Base-by-base conservation (phyloP, 2,329 filamentous ascomycete genomes). In the Verruconis gallopava region DNA sequence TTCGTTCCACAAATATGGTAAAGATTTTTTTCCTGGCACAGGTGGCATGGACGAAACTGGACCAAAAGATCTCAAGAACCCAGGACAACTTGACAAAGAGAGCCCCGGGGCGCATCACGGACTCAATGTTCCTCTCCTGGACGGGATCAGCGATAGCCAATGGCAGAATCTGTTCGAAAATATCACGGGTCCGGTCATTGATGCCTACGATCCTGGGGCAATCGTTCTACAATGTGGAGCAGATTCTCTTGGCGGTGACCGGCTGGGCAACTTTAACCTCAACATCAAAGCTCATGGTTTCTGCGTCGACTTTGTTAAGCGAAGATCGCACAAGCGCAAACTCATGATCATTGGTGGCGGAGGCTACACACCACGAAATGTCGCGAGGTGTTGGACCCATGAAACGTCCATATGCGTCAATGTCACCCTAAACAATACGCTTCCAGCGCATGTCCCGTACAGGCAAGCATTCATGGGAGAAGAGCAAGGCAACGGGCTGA, bases 211-310 rank as follows among this genome's bases (percentile, higher is more conserved):
- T n/a, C 91, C 91, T 1, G 77, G 77, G 40, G 89, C 85, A 35
- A 93, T 98, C 53, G 89, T 93, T 4, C 71, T 98, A 2, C 91
- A 98, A 62, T 96, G 91, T 56, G 91, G 91, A 45, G 91, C 89
- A 35, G 91, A 98, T 67, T 93, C 84, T 32, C 73, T 98, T 1
- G 89, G 88, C 30, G 89, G 91, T 48, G 91, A 98, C 62, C 75
- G 91, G 17, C 75, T 98, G 0, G 91, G 91, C 38, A 81, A 86
- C 48, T 98, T 98, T 71, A 98, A 96, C 57, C 76, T 98, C 46
- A 93, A 94, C 59, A 91, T 98, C 46, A 80, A 85, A 57, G 89
- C 88, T 12, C 91, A 98, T 62, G 89, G 86, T 41, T 80, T 81
- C 49, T 98, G 91, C 59, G 85, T 95, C 45, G 77, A 80, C 38